Evolutionary conservation across 1,284 basidiomycete species (phyloP), one percentile per base, ranked within the genome.

Genomic region (Apiotrichum brassicae): DNA sequence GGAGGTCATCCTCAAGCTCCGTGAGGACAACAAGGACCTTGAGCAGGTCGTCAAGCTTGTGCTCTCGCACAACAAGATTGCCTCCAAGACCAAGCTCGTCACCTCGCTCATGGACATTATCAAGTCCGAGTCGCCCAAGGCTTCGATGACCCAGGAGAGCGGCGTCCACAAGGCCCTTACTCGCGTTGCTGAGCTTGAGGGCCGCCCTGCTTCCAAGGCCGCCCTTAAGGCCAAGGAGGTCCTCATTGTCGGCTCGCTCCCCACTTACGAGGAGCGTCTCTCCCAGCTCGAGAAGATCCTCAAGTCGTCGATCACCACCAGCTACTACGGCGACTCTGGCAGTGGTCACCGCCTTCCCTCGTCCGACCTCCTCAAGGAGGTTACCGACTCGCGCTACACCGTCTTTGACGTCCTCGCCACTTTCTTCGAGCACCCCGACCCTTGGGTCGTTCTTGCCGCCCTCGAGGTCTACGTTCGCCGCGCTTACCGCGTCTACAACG

Each of bases 221-320:
- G 83, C 93, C 3, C 77, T 99, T 63, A 98, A 97, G 76, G 94
- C 95, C 42, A 87, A 95, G 46, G 95, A 99, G 76, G 95, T 97
- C 11, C 81, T 97, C 54, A 97, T 99, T 63, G 81, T 88, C 28
- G 90, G 90, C 46, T 89, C 94, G 71, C 86, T 98, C 81, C 95
- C 95, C 14, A 95, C 91, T 32, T 93, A 92, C 67, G 90, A 94
- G 65, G 95, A 98, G 71, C 87, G 95, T 56, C 78, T 84, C 47
- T 77, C 82, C 23, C 95, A 99, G 75, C 94, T 99, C 86, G 93
- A 97, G 77, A 78, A 82, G 25, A 87, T 98, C 49, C 80, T 99
- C 48, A 91, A 87, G 73, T 79, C 85, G 34, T 87, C 94, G 0
- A 86, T 97, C 48, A 84, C 83, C 25, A 85, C 83, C 51, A 86